phyloP scores from a whole-genome alignment of 2,329 filamentous ascomycete genomes.

The Microdochium paspali region DNA sequence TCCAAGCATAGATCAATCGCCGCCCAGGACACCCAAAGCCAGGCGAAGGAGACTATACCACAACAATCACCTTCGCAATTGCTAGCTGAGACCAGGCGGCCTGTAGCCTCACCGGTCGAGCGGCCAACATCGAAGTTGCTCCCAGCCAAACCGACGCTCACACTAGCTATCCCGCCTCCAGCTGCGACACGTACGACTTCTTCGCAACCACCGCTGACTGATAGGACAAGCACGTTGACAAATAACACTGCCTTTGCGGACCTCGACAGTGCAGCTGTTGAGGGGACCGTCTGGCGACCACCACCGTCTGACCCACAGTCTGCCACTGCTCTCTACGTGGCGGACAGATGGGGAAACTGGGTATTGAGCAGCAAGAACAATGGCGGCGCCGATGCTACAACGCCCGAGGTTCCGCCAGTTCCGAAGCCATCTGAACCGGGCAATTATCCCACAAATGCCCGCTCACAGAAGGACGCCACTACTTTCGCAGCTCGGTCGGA shows the following conservation, averaged over 20 bases:
- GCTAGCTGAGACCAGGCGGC: not conserved
- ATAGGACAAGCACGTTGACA: conserved; percentile 31
- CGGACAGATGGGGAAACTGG: conserved; percentile 45
- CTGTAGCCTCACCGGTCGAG: conserved; percentile 6
- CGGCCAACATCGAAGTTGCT: conserved; percentile 32
- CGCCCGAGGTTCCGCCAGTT: not conserved
- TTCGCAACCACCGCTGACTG: conserved; percentile 36
- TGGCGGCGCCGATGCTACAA: not conserved
- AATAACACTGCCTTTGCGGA: conserved; percentile 22
- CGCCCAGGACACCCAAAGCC: not conserved
- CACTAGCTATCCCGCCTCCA: conserved; percentile 23
- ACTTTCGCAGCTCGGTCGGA: conserved; percentile 11
- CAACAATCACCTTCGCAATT: not conserved
- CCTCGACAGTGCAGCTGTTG: conserved; percentile 19
- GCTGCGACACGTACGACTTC: conserved; percentile 22
- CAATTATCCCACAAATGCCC: conserved; percentile 12
- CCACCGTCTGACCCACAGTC: conserved; percentile 34
- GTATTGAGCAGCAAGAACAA: conserved; percentile 30
- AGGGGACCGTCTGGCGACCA: conserved; percentile 37
- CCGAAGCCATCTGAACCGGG: conserved; percentile 7
- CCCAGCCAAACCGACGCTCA: conserved; percentile 34
- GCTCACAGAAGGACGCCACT: conserved; percentile 17
- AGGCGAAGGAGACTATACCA: not conserved
- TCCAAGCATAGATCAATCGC: not conserved
- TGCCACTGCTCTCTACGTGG: conserved; percentile 36